A percentile compares a stretch with the other conserved stretches of the same genome.
These are phyloP conservation scores for Williopsis jadinii DNA, from an alignment of 1,139 yeast species.

Conservation along the genomic window DNA sequence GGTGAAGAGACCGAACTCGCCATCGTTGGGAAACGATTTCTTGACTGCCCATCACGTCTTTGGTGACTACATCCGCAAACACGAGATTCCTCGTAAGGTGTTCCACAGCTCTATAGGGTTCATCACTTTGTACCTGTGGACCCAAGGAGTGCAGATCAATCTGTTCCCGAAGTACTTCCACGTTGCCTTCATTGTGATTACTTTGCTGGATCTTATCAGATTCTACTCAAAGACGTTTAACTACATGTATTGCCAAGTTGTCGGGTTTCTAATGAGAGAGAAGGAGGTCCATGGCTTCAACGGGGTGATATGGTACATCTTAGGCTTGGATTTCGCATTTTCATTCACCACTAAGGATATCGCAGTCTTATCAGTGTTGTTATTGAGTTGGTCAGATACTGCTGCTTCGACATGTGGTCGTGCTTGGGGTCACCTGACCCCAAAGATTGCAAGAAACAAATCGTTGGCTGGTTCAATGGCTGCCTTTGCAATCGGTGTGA, in stretches of 20 bases:
- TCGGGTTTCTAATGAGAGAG: slow-evolving; percentile 82
- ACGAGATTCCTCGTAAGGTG: slow-evolving; percentile 82
- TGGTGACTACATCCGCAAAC: slow-evolving; percentile 55
- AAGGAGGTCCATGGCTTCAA: slow-evolving; percentile 63
- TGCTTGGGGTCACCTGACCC: slow-evolving; percentile 75
- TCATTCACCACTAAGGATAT: slow-evolving; percentile 73
- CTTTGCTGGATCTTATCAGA: slow-evolving; percentile 63
- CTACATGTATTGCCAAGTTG: slow-evolving; percentile 49
- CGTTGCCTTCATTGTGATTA: slow-evolving; percentile 46
- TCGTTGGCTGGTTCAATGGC: slow-evolving; percentile 87
- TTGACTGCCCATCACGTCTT: slow-evolving; percentile 30
- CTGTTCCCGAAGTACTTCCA: slow-evolving; percentile 56
- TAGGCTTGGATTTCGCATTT: slow-evolving; percentile 72
- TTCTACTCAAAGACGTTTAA: slow-evolving; percentile 57
- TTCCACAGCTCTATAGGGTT: slow-evolving; percentile 88
- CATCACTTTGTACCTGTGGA: slow-evolving; percentile 65
- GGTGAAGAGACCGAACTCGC: slow-evolving; percentile 9
- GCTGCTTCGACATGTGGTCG: slow-evolving; percentile 95
- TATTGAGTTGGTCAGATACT: slow-evolving; percentile 95
- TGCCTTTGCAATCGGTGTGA: slow-evolving; percentile 69
- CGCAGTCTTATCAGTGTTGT: slow-evolving; percentile 62
- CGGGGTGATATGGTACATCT: slow-evolving; percentile 80
- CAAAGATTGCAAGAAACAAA: slow-evolving; percentile 64
- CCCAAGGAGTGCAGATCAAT: slow-evolving; percentile 47
- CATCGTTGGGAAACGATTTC: slow-evolving; percentile 12